phyloP scores from a whole-genome alignment of 192 early-diverging fungal genomes.

The Paraglomus brasilianum region DNA sequence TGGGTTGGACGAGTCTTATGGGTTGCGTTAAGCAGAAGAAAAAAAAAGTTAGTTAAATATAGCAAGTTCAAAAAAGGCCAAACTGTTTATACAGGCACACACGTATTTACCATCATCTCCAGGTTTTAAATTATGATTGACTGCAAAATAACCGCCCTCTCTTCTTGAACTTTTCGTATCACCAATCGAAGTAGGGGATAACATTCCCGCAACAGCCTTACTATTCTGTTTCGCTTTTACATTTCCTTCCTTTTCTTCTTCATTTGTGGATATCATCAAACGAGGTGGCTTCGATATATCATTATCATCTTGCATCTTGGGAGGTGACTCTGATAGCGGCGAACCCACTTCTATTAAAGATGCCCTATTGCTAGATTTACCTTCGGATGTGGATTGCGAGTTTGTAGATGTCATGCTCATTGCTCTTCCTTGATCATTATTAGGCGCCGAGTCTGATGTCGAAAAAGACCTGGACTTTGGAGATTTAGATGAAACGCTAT shows the following conservation, averaged over 20 bases:
- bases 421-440: neutral
- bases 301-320: neutral
- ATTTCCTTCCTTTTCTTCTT: too few relatives aligned
- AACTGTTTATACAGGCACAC: constrained; percentile 1
- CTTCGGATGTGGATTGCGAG: neutral
- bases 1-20: neutral
- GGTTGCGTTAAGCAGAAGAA: neutral
- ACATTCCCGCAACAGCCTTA: neutral
- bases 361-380: neutral
- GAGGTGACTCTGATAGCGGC: neutral
- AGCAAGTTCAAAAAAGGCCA: neutral
- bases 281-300: too few relatives aligned
- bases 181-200: constrained; percentile 21
- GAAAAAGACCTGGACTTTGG: neutral
- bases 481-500: neutral
- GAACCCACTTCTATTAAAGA: neutral
- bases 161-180: neutral
- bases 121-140: neutral
- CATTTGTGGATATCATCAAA: too few relatives aligned
- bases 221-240: neutral
- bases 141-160: constrained; percentile 27
- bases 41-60: neutral
- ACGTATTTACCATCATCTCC: neutral
- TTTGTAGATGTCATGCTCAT: neutral
- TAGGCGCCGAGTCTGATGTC: neutral